phyloP scores from a whole-genome alignment of 2,329 filamentous ascomycete genomes.

The Neopestalotiopsis sp. region DNA sequence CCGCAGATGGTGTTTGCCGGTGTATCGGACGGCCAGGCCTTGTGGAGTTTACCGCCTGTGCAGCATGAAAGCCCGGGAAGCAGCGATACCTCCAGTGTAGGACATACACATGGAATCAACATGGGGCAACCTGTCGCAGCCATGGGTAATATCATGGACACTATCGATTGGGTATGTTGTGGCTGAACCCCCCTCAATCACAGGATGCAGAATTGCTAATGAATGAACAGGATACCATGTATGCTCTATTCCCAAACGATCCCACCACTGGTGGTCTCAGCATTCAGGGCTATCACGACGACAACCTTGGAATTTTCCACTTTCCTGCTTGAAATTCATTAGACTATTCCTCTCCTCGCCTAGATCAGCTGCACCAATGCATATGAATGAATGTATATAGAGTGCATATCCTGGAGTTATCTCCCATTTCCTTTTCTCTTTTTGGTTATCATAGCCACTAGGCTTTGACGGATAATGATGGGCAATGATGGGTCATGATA shows the following conservation, averaged over 20 bases:
- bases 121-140: neutral
- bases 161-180: slow-evolving; percentile 69
- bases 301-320: slow-evolving; percentile 36
- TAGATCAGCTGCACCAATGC: neutral
- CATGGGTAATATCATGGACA: slow-evolving; percentile 47
- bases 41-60: slow-evolving; percentile 48
- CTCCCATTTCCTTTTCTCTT: neutral
- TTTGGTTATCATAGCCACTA: neutral
- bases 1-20: slow-evolving; percentile 49
- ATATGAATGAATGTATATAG: neutral
- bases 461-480: neutral
- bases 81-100: slow-evolving; percentile 45
- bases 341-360: neutral
- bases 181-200: neutral
- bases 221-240: slow-evolving; percentile 38
- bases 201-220: neutral
- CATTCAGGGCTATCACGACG: slow-evolving; percentile 43
- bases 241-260: slow-evolving; percentile 42
- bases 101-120: slow-evolving; percentile 17
- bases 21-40: slow-evolving; percentile 51
- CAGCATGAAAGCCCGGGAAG: slow-evolving; percentile 47
- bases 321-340: slow-evolving; percentile 29
- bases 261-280: slow-evolving; percentile 44
- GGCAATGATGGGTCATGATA: neutral
- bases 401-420: slow-evolving; percentile 6